Evolutionary conservation across 345 rosid species (phyloP).

Genomic region (Limnanthes douglasii): DNA sequence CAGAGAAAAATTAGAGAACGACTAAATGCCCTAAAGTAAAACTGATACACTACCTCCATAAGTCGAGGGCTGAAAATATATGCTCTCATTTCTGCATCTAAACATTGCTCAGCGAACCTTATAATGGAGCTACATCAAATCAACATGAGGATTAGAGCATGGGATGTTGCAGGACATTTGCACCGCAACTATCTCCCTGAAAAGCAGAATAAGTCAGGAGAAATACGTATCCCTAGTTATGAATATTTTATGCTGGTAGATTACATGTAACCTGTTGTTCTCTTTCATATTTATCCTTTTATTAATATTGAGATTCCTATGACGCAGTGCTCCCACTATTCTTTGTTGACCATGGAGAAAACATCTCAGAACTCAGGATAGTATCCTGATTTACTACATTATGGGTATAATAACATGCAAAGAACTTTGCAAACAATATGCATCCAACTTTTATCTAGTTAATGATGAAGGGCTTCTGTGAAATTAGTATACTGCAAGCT

Average conservation of each 20-base stretch:
- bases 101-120: conserved; percentile 70
- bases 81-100: conserved; percentile 54
- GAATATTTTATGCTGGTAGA: too few species aligned
- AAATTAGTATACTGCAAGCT: neutral
- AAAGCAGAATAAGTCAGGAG: neutral
- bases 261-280: too few species aligned
- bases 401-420: too few species aligned
- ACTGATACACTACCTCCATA: conserved; percentile 54
- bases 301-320: too few species aligned
- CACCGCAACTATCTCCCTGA: neutral
- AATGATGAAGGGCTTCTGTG: neutral
- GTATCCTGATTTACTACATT: too few species aligned
- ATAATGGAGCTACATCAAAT: conserved; percentile 53
- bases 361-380: too few species aligned
- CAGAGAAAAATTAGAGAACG: conserved; percentile 5
- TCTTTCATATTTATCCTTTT: too few species aligned
- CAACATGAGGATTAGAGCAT: conserved; percentile 6
- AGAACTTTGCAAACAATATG: neutral
- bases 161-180: neutral
- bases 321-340: too few species aligned
- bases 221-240: too few species aligned
- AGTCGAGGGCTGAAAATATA: conserved; percentile 92
- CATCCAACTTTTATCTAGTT: neutral
- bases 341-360: too few species aligned
- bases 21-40: too few species aligned